Evolutionary conservation across 495 filamentous ascomycete genomes (phyloP), one percentile per base, ranked within the genome.

Genomic region (Lasiosphaeriaceae sp.): DNA sequence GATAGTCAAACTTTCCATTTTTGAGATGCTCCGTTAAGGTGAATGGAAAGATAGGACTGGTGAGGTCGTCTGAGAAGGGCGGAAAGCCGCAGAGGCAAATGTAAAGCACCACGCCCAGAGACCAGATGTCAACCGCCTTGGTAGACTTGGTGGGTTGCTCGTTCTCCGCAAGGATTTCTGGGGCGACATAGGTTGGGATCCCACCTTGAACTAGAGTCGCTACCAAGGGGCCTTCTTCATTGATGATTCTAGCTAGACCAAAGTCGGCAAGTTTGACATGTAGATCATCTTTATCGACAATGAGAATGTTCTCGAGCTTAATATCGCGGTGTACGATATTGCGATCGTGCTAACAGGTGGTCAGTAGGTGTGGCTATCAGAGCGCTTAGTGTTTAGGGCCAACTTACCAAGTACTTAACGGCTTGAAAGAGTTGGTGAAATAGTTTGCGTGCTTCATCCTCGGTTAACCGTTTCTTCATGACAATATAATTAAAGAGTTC

Each of bases 11-110:
- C 43, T 82, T 82, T 4, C 88, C 95, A 66, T 82, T 79, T 66
- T 87, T 89, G 72, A 99, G 97, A 73, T 97, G 83, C 59, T 99
- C 90, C 0, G 89, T 86, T 16, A 99, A 79, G 0, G 80, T 92
- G 60, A 89, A 96, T 11, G 93, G 95, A 46, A 77, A 79, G 58
- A 92, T 87, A 41, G 90, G 84, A 3, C 83, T 87, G 63, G 82
- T 88, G 1, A 97, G 84, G 71, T 99, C 95, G 60, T 97, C 95
- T 2, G 87, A 92, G 74, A 99, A 99, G 0, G 95, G 95, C 2
- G 95, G 94, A 62, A 97, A 99, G 3, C 95, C 95, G 67, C 95
- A 99, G 14, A 99, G 84, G 67, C 92, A 97, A 61, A 99, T 97
- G 71, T 99, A 99, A 19, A 99, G 82, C n/a, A 97, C 95, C 11